phyloP scores from a whole-genome alignment of 495 filamentous ascomycete species.

The Neurospora sp. region DNA sequence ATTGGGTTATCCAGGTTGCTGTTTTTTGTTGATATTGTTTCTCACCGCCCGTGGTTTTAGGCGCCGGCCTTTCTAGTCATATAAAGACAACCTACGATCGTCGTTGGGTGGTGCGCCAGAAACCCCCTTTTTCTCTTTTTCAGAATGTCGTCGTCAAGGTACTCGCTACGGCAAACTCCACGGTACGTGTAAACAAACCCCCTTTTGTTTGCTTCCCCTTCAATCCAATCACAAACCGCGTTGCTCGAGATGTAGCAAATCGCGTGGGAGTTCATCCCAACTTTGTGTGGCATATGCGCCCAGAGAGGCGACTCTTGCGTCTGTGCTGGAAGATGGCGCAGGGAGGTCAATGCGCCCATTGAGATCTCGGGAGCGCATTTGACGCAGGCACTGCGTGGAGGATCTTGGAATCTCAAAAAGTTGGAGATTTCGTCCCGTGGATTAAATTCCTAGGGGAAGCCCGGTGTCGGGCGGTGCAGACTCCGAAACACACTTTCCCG shows the following conservation, averaged over 20 bases:
- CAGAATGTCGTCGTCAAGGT: slow-evolving; percentile 15
- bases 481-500: not conserved
- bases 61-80: not conserved
- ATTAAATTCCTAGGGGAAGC: not conserved
- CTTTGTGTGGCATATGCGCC: not conserved
- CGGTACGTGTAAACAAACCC: slow-evolving; percentile 22
- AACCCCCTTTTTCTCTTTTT: not conserved
- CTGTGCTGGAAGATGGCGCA: not conserved
- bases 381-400: not conserved
- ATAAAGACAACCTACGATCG: not conserved
- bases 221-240: not conserved
- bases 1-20: not conserved
- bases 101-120: not conserved
- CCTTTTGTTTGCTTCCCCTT: not conserved
- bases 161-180: slow-evolving; percentile 42
- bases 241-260: not conserved
- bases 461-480: not conserved
- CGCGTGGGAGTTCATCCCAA: not conserved
- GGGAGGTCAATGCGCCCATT: not conserved
- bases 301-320: not conserved
- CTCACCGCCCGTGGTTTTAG: not conserved
- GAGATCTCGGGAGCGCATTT: not conserved
- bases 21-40: not conserved
- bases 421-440: not conserved
- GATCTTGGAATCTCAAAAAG: not conserved